A percentile compares a stretch with the other conserved stretches of the same genome.
phyloP scores from a whole-genome alignment of 768 basidiomycete species.

The Tulasnella calospora region DNA sequence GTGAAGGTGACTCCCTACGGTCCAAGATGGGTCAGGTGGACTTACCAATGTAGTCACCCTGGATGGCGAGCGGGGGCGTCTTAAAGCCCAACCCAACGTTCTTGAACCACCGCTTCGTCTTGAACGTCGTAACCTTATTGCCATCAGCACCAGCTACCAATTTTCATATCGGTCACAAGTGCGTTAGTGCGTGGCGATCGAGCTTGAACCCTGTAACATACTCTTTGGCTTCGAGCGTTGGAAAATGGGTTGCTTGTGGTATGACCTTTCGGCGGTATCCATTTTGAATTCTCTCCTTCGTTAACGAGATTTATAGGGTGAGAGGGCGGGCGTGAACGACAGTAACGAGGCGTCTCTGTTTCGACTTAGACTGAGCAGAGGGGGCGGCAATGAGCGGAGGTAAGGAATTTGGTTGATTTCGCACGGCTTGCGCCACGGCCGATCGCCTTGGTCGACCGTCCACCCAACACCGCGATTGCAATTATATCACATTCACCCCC shows the following conservation, averaged over 20 bases:
- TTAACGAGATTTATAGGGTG: not conserved
- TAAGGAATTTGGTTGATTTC: constrained; percentile 17
- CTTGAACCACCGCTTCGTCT: constrained; percentile 98
- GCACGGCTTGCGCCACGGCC: not conserved
- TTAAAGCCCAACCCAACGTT: constrained; percentile 96
- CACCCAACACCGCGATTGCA: too few species aligned
- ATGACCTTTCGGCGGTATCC: constrained; percentile 87
- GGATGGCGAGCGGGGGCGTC: constrained; percentile 93
- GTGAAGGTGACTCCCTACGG: not conserved
- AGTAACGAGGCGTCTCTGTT: not conserved
- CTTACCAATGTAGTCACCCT: constrained; percentile 92
- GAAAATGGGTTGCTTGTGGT: constrained; percentile 97
- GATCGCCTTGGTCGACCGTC: too few species aligned
- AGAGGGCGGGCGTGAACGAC: not conserved
- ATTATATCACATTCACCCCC: too few species aligned
- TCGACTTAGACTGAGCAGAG: not conserved
- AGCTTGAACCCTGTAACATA: constrained; percentile 43
- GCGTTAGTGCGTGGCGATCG: not conserved
- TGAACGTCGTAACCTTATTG: constrained; percentile 81
- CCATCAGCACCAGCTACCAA: constrained; percentile 47
- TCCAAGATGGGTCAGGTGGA: constrained; percentile 29
- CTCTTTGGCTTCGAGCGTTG: constrained; percentile 92
- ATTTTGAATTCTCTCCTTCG: not conserved
- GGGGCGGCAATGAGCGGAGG: constrained; percentile 8
- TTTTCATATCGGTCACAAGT: not conserved